phyloP scores from a whole-genome alignment of 495 filamentous ascomycete species.

The Podospora appendiculata region DNA sequence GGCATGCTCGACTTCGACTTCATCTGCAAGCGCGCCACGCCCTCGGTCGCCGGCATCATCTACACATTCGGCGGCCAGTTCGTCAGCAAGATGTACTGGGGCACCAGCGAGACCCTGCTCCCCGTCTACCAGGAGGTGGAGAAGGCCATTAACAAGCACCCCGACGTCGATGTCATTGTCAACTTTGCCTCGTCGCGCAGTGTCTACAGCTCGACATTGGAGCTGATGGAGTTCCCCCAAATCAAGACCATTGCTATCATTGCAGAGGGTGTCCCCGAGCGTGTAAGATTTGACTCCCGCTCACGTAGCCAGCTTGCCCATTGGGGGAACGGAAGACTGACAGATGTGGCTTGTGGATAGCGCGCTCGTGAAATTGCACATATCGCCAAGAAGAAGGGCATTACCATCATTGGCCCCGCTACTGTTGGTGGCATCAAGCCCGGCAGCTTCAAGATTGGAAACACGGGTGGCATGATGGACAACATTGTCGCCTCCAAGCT shows the following conservation, averaged over 20 bases:
- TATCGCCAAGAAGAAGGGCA: conserved; percentile 92
- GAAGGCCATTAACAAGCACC: conserved; percentile 96
- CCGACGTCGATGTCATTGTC: conserved; percentile 93
- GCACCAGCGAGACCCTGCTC: conserved; percentile 96
- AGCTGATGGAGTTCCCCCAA: conserved; percentile 95
- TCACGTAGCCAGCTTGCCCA: background rate
- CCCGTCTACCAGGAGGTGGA: conserved; percentile 93
- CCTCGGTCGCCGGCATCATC: conserved; percentile 97
- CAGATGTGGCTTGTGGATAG: conserved; percentile 25
- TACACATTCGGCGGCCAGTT: conserved; percentile 99
- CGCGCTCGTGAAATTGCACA: conserved; percentile 96
- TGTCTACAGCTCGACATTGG: conserved; percentile 97
- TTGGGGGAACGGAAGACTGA: background rate
- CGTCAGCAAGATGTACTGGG: conserved; percentile 99
- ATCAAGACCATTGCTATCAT: conserved; percentile 98
- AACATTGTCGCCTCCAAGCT: conserved; percentile 99
- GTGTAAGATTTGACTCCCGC: conserved; percentile 50
- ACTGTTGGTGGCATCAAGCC: conserved; percentile 99
- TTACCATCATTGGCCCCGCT: conserved; percentile 97
- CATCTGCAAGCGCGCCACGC: conserved; percentile 97
- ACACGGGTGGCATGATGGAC: conserved; percentile 99
- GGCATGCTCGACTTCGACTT: conserved; percentile 99
- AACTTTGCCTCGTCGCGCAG: conserved; percentile 98
- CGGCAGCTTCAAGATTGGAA: conserved; percentile 98
- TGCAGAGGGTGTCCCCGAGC: conserved; percentile 96